These are phyloP conservation scores for Raffaelea deltoideospora DNA, from an alignment of 2,329 filamentous ascomycete species.

Conservation along the genomic window DNA sequence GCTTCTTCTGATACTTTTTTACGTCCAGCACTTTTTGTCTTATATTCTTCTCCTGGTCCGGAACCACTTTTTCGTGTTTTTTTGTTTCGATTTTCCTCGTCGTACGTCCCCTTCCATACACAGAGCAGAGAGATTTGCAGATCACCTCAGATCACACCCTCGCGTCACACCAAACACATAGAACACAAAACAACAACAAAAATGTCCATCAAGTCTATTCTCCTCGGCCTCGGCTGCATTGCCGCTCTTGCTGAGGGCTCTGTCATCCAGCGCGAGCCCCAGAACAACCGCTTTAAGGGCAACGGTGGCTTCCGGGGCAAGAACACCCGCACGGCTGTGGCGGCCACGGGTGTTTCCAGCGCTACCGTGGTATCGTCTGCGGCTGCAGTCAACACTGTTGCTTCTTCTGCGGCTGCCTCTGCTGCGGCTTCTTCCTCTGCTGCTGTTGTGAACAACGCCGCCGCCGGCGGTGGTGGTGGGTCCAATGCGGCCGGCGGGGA, in stretches of 20 bases:
- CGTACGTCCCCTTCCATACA: not conserved
- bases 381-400: too few species aligned
- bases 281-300: slow-evolving; percentile 11
- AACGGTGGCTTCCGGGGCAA: not conserved
- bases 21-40: slow-evolving; percentile 10
- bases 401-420: too few species aligned
- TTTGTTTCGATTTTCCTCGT: not conserved
- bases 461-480: not conserved
- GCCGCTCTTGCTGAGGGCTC: slow-evolving; percentile 29
- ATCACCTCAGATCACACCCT: not conserved
- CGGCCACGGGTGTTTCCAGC: too few species aligned
- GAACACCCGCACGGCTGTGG: not conserved
- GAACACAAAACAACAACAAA: slow-evolving; percentile 13
- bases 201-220: slow-evolving; percentile 37
- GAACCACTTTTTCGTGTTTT: slow-evolving; percentile 24
- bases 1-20: not conserved
- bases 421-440: too few species aligned
- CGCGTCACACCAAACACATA: not conserved
- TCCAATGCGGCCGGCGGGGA: not conserved
- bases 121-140: not conserved
- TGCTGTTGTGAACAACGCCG: slow-evolving; percentile 15
- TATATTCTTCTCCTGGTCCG: slow-evolving; percentile 27
- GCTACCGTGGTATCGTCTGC: too few species aligned
- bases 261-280: slow-evolving; percentile 20
- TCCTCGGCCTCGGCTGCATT: slow-evolving; percentile 34